Evolutionary conservation across 1,284 basidiomycete species (phyloP), one percentile per base, ranked within the genome.

Genomic region (Ustilago sp.): DNA sequence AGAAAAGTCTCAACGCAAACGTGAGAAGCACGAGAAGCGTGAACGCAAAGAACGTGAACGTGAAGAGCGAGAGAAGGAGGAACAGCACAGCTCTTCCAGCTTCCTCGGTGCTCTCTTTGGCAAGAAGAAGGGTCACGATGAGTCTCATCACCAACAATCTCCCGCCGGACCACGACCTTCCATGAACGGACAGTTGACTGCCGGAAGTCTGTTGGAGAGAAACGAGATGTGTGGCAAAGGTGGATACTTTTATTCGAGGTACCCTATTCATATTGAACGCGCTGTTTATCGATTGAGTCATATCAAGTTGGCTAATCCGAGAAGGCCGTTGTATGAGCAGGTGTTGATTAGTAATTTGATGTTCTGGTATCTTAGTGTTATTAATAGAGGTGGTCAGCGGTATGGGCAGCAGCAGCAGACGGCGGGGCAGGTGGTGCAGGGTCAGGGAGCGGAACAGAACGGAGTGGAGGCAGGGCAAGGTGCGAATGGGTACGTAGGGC

Each of bases 351-450:
- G 94, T 82, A 99, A 99, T 86, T 89, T 99, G 79, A 99, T 98
- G 95, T 99, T 99, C 89, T 99, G 96, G 96, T 99, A 99, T 86
- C 89, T 99, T 45, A 93, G 94, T n/a, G 91, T 99, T 75, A 97
- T 99, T 87, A 98, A 98, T 86, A 94, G 89, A 38, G 86, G 88
- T 7, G 81, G 83, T 55, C 87, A 88, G 69, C 43, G 23, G 43
- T 45, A 45, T 45, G 86, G 87, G 61, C 87, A 77, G 76, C 87
- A 36, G 66, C 77, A 13, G 77, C 79, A 35, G 75, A 83, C 13
- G 74, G 87, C 34, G 66, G 77, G 15, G 79, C 79, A 34, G 74
- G 83, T 13, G 74, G 50, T 36, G 19, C 70, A 67, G 51, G 28
- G 36, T 35, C 31, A 19, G 47, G 48, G 48, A 32, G n/a, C 23